Evolutionary conservation across 2,329 filamentous ascomycete species (phyloP).

Genomic region (Pseudogymnoascus sp.): DNA sequence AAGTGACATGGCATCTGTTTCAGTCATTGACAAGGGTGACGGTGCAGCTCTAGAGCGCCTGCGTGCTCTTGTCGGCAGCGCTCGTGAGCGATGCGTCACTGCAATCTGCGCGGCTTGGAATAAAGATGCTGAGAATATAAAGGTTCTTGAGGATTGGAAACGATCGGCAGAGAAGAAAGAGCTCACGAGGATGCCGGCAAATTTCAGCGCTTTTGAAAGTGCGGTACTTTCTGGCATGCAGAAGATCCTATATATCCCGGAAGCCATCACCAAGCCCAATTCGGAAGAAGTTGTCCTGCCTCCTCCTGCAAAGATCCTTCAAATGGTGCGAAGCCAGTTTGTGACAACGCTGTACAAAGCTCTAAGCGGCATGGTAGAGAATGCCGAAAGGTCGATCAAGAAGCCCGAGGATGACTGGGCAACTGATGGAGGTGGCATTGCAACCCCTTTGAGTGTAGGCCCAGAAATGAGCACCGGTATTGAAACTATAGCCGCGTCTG

Average conservation of each 20-base stretch:
- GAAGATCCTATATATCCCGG: conserved; percentile 87
- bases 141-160: conserved; percentile 88
- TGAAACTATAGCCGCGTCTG: conserved; percentile 43
- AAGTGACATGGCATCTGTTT: conserved; percentile 71
- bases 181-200: conserved; percentile 80
- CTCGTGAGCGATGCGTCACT: conserved; percentile 76
- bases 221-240: conserved; percentile 79
- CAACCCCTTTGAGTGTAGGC: conserved; percentile 26
- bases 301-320: conserved; percentile 76
- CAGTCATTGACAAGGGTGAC: conserved; percentile 50
- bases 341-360: conserved; percentile 91
- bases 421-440: conserved; percentile 26
- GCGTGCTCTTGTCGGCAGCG: conserved; percentile 62
- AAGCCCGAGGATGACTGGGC: conserved; percentile 38
- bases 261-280: conserved; percentile 67
- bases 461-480: conserved; percentile 35
- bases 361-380: conserved; percentile 92
- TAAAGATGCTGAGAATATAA: conserved; percentile 84
- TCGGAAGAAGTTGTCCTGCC: conserved; percentile 71
- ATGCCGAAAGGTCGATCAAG: conserved; percentile 68
- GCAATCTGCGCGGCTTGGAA: conserved; percentile 89
- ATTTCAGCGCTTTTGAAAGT: conserved; percentile 78
- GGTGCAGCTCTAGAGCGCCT: conserved; percentile 60
- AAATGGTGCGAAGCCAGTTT: conserved; percentile 86
- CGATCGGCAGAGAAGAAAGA: conserved; percentile 72